These are phyloP conservation scores for Fibroporia radiculosa DNA, from an alignment of 768 basidiomycete species.

Conservation along the genomic window DNA sequence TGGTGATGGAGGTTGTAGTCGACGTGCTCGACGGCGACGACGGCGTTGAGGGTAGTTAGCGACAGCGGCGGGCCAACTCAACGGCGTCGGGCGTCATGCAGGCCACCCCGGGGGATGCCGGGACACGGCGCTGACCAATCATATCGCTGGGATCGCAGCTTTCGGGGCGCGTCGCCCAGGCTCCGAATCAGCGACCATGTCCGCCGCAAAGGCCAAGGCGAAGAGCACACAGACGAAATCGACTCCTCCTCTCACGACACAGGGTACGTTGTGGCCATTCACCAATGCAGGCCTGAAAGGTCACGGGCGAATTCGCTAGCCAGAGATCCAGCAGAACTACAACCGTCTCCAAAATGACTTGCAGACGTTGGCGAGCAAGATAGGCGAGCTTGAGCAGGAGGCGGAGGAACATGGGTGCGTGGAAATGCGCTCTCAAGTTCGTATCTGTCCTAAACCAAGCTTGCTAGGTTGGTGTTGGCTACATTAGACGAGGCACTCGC, in stretches of 20 bases:
- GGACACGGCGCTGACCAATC: constrained; percentile 36
- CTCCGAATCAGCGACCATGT: constrained; percentile 31
- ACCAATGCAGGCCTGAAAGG: background rate
- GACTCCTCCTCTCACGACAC: constrained; percentile 55
- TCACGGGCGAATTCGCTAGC: constrained; percentile 24
- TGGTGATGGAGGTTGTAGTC: constrained; percentile 35
- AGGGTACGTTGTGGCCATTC: constrained; percentile 44
- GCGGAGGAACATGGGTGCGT: constrained; percentile 90
- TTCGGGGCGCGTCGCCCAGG: constrained; percentile 1
- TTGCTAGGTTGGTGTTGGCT: constrained; percentile 72
- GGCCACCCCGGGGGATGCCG: constrained; percentile 20
- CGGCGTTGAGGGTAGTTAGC: constrained; percentile 14
- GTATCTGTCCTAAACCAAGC: background rate
- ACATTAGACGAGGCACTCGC: constrained; percentile 78
- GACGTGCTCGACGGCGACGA: constrained; percentile 24
- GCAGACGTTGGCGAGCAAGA: constrained; percentile 87
- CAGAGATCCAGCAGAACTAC: constrained; percentile 83
- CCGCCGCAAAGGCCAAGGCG: constrained; percentile 49
- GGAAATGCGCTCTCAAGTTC: background rate
- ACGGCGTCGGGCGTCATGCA: constrained; percentile 19
- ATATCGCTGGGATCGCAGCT: constrained; percentile 22
- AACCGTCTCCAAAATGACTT: constrained; percentile 80
- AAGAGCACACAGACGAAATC: constrained; percentile 48
- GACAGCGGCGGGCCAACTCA: constrained; percentile 20
- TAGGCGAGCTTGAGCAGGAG: constrained; percentile 93